These are phyloP conservation scores for Hymenoscyphus occultus DNA, from an alignment of 2,329 filamentous ascomycete species.

Conservation along the genomic window DNA sequence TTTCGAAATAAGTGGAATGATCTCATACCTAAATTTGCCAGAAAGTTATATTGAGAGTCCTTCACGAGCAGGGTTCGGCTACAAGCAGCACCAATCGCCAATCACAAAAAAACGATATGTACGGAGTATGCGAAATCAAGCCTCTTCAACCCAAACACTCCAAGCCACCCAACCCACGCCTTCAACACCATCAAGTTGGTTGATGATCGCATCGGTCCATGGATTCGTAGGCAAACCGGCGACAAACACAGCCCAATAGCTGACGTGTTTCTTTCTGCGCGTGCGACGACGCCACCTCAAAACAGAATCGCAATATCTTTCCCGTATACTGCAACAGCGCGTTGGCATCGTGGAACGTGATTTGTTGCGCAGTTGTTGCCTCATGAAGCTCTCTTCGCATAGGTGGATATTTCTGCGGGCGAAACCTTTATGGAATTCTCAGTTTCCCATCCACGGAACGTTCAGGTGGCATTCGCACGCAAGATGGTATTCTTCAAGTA, in stretches of 20 bases:
- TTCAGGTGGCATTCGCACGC: not conserved
- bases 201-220: not conserved
- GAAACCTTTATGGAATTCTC: conserved; percentile 2
- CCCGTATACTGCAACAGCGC: not conserved
- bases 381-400: not conserved
- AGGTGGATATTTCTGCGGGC: not conserved
- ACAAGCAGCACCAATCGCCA: not conserved
- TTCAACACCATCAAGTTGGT: not conserved
- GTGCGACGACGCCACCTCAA: not conserved
- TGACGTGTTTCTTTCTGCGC: not conserved
- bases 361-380: not conserved
- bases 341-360: not conserved
- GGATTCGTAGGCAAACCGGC: not conserved
- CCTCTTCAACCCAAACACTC: not conserved
- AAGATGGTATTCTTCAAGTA: not conserved
- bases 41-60: too few species aligned
- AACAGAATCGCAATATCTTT: not conserved
- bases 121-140: not conserved
- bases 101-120: not conserved
- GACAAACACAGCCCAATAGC: not conserved
- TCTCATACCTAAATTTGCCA: too few species aligned
- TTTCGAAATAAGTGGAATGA: too few species aligned
- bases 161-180: not conserved
- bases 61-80: too few species aligned
- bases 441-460: not conserved